A percentile compares a stretch with the other conserved stretches of the same genome.
phyloP scores from a whole-genome alignment of 208 protist genomes.

The Acanthamoeba divionensis region DNA sequence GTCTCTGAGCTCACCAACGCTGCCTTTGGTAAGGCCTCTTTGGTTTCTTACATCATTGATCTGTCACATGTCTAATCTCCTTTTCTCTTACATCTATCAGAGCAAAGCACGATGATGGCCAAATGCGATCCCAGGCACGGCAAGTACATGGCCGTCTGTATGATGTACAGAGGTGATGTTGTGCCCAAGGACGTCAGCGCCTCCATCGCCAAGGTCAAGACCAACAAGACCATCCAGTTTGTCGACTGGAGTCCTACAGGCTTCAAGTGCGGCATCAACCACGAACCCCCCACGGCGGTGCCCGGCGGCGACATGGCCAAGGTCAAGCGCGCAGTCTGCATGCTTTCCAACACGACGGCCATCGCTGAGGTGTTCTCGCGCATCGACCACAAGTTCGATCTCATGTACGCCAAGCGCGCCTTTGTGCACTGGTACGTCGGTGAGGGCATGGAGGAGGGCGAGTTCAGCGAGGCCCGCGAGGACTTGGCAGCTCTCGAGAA shows the following conservation, averaged over 20 bases:
- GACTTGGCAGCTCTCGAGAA: constrained; percentile 94
- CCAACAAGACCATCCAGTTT: constrained; percentile 94
- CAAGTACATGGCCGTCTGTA: constrained; percentile 84
- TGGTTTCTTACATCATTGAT: not conserved
- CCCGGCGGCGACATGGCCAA: constrained; percentile 60
- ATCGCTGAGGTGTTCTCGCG: constrained; percentile 95
- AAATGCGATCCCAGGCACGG: constrained; percentile 90
- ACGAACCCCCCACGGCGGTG: too few species aligned
- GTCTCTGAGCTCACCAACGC: not conserved
- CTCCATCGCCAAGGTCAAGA: constrained; percentile 91
- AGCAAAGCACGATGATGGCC: constrained; percentile 95
- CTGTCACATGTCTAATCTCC: not conserved
- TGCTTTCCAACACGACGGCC: constrained; percentile 92
- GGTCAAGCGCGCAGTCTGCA: constrained; percentile 86
- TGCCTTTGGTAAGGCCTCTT: not conserved
- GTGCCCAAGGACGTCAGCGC: constrained; percentile 96
- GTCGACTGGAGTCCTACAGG: constrained; percentile 97
- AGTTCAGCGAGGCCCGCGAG: constrained; percentile 91
- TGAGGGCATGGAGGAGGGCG: constrained; percentile 94
- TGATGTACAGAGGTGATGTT: constrained; percentile 91
- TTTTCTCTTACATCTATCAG: not conserved
- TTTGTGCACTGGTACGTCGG: constrained; percentile 99
- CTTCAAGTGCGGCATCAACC: constrained; percentile 92
- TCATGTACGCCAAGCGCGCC: constrained; percentile 97
- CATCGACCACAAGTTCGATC: constrained; percentile 93